Evolutionary conservation across 768 basidiomycete genomes (phyloP).

Genomic region (Suillus subaureus): DNA sequence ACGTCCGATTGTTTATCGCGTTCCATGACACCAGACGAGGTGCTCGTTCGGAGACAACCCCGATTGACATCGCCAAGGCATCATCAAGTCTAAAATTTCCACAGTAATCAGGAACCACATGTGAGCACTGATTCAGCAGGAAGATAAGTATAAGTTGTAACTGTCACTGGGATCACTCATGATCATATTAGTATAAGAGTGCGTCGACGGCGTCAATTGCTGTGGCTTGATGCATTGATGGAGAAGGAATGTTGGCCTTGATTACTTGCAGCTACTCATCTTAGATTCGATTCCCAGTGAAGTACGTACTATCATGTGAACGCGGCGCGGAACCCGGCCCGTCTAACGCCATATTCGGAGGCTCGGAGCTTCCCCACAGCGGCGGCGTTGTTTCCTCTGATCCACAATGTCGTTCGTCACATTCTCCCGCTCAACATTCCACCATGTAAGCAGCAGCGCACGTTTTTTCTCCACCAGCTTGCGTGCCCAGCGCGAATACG

Average conservation of each 20-base stretch:
- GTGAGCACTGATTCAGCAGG: neutral
- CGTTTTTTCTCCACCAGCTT: conserved; percentile 34
- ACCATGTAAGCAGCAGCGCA: conserved; percentile 5
- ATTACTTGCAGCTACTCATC: too few relatives aligned
- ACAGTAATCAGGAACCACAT: conserved; percentile 1
- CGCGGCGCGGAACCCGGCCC: neutral
- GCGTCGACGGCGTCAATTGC: neutral
- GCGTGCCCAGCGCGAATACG: conserved; percentile 42
- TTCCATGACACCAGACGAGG: neutral
- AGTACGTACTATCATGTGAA: neutral
- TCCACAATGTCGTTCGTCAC: conserved; percentile 22
- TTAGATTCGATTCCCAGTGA: too few relatives aligned
- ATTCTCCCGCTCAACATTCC: conserved; percentile 11
- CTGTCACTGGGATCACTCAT: neutral
- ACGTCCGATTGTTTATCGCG: conserved; percentile 1
- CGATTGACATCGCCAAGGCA: neutral
- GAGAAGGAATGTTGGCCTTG: neutral
- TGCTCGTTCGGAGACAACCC: neutral
- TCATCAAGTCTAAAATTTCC: neutral
- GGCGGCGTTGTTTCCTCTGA: neutral
- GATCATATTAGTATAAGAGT: neutral
- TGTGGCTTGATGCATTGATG: neutral
- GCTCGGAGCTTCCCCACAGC: neutral
- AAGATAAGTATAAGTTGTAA: neutral
- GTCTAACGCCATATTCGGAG: neutral